Conservation (phyloP, 192 early-diverging fungal genomes). For the Backusella tuberculispora region DNA sequence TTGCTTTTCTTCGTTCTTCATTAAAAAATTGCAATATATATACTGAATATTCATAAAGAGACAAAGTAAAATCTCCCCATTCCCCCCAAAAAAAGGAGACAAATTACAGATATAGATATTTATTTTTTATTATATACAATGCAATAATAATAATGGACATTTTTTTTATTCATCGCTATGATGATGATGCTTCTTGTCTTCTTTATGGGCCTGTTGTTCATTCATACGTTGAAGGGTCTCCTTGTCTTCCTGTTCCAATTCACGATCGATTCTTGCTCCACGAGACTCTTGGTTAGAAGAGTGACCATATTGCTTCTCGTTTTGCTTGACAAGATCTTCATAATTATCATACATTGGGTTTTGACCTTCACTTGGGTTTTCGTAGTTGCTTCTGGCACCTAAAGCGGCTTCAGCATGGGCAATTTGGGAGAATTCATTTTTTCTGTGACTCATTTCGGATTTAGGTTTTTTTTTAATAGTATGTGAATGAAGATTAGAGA, state of each 20-base stretch:
- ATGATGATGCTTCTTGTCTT: slow-evolving; percentile 12
- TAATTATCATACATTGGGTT: slow-evolving; percentile 27
- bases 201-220: background rate
- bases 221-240: slow-evolving; percentile 19
- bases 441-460: background rate
- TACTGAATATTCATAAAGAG: too few species aligned
- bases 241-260: slow-evolving; percentile 26
- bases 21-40: too few species aligned
- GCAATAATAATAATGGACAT: background rate
- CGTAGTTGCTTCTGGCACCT: slow-evolving; percentile 25
- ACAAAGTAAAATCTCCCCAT: background rate
- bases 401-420: slow-evolving; percentile 31
- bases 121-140: slow-evolving; percentile 13
- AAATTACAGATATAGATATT: background rate
- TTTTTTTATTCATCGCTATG: background rate
- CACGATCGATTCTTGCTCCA: slow-evolving; percentile 21
- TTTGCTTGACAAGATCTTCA: slow-evolving; percentile 21
- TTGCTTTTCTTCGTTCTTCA: too few species aligned
- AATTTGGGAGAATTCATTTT: slow-evolving; percentile 7
- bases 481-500: background rate
- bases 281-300: slow-evolving; percentile 16
- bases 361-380: slow-evolving; percentile 27
- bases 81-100: background rate
- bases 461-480: background rate
- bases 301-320: slow-evolving; percentile 3